Evolutionary conservation across 768 basidiomycete species (phyloP).

Genomic region (Leccinum barrowsii): DNA sequence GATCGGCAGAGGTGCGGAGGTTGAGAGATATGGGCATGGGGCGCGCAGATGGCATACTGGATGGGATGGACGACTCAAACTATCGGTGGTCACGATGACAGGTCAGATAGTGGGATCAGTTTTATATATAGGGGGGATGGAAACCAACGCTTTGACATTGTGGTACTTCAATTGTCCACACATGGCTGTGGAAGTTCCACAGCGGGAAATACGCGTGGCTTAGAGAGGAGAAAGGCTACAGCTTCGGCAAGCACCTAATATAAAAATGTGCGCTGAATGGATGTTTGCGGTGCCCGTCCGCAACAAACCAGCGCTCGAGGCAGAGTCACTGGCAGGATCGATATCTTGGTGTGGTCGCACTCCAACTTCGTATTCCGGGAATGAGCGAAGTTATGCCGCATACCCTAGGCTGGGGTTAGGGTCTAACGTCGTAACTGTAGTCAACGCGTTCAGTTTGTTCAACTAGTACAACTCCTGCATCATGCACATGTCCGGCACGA

Average conservation of each 20-base stretch:
- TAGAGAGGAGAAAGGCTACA: conserved; percentile 10
- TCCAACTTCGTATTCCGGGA: background rate
- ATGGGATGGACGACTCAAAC: background rate
- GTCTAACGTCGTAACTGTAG: background rate
- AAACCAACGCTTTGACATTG: conserved; percentile 26
- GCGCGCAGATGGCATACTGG: conserved; percentile 10
- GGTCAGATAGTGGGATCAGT: background rate
- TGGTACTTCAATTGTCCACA: conserved; percentile 18
- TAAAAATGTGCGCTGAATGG: background rate
- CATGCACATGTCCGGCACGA: background rate
- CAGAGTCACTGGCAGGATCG: background rate
- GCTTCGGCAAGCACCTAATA: background rate
- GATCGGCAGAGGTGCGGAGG: conserved; percentile 3
- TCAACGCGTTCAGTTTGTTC: background rate
- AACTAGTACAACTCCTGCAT: background rate
- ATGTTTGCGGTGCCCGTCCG: background rate
- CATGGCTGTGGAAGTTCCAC: conserved; percentile 17
- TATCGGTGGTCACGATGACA: conserved; percentile 2
- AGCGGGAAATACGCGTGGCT: conserved; percentile 11
- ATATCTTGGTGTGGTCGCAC: background rate
- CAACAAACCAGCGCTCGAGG: background rate
- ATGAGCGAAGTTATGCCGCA: background rate
- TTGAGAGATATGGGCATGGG: conserved; percentile 3
- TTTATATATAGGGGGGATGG: conserved; percentile 18
- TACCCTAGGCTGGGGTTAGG: conserved; percentile 21